These are phyloP conservation scores for Candida tropicalis DNA, from an alignment of 1,139 yeast species.

Conservation along the genomic window DNA sequence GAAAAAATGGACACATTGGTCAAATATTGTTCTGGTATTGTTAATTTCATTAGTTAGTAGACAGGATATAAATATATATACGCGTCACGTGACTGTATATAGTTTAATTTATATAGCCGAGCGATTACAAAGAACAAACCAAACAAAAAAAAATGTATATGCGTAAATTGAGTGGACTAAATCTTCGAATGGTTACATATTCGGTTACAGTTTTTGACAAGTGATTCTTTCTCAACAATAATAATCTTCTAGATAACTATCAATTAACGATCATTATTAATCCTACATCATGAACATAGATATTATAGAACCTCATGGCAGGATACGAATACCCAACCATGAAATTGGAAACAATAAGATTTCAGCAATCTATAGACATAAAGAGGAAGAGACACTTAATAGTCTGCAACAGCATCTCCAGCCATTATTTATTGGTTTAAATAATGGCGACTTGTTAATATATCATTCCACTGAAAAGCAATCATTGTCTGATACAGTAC, in stretches of 20 bases:
- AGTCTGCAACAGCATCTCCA: constrained; percentile 16
- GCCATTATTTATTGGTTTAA: constrained; percentile 35
- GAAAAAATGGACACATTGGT: constrained; percentile 65
- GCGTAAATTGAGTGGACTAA: too few relatives aligned
- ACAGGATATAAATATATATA: too few relatives aligned
- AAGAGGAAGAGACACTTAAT: neutral
- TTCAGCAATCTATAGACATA: constrained; percentile 23
- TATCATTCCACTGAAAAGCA: constrained; percentile 14
- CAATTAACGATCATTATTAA: too few relatives aligned
- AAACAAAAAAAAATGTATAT: neutral
- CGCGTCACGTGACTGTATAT: neutral
- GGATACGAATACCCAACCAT: constrained; percentile 28
- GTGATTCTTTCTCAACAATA: too few relatives aligned
- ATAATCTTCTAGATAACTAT: too few relatives aligned
- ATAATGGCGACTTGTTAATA: constrained; percentile 39
- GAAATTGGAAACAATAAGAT: constrained; percentile 19
- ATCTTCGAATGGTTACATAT: too few relatives aligned
- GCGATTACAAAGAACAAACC: neutral
- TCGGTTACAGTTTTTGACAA: too few relatives aligned
- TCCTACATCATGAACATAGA: constrained; percentile 34
- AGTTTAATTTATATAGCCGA: neutral
- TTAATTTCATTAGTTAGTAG: constrained; percentile 55
- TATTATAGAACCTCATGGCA: constrained; percentile 33
- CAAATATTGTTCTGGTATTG: constrained; percentile 84
- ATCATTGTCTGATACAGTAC: neutral